Conservation (phyloP, 495 filamentous ascomycete genomes). For the Daldinia bambusicola region DNA sequence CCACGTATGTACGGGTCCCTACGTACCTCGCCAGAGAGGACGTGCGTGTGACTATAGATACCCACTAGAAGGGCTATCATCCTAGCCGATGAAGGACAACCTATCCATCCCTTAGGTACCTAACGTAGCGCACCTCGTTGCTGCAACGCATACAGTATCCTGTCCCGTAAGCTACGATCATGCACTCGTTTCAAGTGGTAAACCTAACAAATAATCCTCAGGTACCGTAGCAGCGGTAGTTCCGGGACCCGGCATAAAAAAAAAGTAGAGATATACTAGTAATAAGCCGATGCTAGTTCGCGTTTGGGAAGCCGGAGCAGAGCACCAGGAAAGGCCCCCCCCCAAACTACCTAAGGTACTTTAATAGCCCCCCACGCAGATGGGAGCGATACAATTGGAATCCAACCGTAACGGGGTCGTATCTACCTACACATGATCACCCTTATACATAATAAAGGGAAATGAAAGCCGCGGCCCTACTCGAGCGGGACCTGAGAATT, state of each 20-base stretch:
- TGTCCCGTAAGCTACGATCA: conserved; percentile 13
- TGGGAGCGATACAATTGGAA: conserved; percentile 29
- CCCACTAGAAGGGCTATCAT: conserved; percentile 8
- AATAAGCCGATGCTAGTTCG: conserved; percentile 21
- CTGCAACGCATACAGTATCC: not conserved
- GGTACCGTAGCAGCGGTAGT: conserved; percentile 18
- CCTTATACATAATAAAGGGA: conserved; percentile 19
- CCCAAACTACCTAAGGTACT: not conserved
- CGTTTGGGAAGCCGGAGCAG: conserved; percentile 34
- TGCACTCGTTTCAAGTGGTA: conserved; percentile 6
- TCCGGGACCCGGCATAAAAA: conserved; percentile 10
- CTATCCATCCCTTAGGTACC: conserved; percentile 27
- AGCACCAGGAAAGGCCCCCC: conserved; percentile 12
- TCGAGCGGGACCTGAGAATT: conserved; percentile 24
- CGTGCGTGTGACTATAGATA: conserved; percentile 30
- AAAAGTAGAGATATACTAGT: conserved; percentile 5
- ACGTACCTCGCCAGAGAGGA: conserved; percentile 14
- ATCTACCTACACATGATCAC: conserved; percentile 9
- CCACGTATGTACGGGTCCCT: conserved; percentile 22
- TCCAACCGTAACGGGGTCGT: conserved; percentile 22
- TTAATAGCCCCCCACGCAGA: conserved; percentile 27
- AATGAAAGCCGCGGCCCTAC: conserved; percentile 27
- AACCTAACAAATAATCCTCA: conserved; percentile 7
- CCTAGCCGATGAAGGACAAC: conserved; percentile 17
- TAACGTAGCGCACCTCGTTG: conserved; percentile 12